Evolutionary conservation across 2,329 filamentous ascomycete genomes (phyloP).

Genomic region (Drechslerella dactyloides): DNA sequence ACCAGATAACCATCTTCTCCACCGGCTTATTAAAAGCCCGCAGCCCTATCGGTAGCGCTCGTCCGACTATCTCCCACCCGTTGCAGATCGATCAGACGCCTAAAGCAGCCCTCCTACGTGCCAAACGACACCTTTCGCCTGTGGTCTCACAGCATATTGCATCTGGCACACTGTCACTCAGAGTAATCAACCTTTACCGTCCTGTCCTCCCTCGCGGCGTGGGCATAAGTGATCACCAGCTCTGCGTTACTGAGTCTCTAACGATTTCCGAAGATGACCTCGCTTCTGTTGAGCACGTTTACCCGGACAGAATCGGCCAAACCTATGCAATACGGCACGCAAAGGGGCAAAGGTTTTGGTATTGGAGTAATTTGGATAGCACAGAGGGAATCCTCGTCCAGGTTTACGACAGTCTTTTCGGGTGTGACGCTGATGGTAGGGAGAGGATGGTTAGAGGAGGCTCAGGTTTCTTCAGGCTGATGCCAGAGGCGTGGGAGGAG

Average conservation of each 20-base stretch:
- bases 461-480: conserved; percentile 31
- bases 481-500: conserved; percentile 20
- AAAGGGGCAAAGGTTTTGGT: conserved; percentile 27
- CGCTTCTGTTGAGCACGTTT: conserved; percentile 27
- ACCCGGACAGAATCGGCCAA: conserved; percentile 21
- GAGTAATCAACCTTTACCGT: conserved; percentile 29
- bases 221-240: conserved; percentile 23
- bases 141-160: conserved; percentile 6
- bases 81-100: conserved; percentile 32
- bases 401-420: conserved; percentile 33
- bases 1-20: conserved; percentile 26
- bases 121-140: conserved; percentile 22
- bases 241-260: conserved; percentile 21
- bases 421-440: conserved; percentile 15
- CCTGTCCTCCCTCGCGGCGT: conserved; percentile 10
- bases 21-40: conserved; percentile 21
- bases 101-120: conserved; percentile 12
- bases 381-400: conserved; percentile 34
- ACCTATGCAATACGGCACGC: conserved; percentile 24
- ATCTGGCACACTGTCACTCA: conserved; percentile 18
- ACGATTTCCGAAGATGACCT: conserved; percentile 26
- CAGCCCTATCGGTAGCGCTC: conserved; percentile 10
- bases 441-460: conserved; percentile 30
- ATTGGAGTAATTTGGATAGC: conserved; percentile 36
- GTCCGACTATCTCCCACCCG: conserved; percentile 15